Conservation (phyloP, 2,329 filamentous ascomycete species). For the Aureobasidium sp. region DNA sequence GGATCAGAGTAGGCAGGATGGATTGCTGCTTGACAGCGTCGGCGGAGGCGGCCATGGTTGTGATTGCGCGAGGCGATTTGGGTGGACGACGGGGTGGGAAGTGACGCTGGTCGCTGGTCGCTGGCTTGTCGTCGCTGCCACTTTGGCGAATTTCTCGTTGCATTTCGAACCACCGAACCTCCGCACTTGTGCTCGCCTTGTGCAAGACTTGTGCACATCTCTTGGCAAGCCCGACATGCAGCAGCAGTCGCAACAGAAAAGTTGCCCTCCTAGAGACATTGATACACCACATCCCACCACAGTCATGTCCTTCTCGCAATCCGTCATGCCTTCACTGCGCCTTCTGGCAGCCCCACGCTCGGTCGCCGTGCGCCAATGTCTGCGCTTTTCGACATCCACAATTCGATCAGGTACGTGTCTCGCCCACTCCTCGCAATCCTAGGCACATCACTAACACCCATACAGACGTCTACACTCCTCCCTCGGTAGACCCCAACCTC, state of each 20-base stretch:
- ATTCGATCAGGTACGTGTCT: slow-evolving; percentile 25
- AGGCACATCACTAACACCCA: background rate
- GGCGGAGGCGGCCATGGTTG: slow-evolving; percentile 31
- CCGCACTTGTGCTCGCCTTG: background rate
- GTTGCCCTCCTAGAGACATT: background rate
- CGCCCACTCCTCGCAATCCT: background rate
- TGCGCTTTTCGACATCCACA: slow-evolving; percentile 34
- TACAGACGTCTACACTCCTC: slow-evolving; percentile 15
- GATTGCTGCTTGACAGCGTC: slow-evolving; percentile 65
- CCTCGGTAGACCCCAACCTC: slow-evolving; percentile 27
- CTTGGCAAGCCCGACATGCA: background rate
- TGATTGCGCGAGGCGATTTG: background rate
- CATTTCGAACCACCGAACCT: background rate
- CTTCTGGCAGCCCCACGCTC: slow-evolving; percentile 33
- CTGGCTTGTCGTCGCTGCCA: slow-evolving; percentile 14
- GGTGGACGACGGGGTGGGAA: background rate
- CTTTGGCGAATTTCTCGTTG: slow-evolving; percentile 9
- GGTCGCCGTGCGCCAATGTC: slow-evolving; percentile 32
- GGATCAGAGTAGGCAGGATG: slow-evolving; percentile 82
- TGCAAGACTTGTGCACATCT: background rate
- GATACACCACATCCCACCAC: background rate
- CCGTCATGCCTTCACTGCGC: slow-evolving; percentile 34
- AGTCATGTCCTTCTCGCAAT: slow-evolving; percentile 17
- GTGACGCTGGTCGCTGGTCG: slow-evolving; percentile 6
- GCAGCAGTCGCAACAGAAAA: background rate